These are phyloP conservation scores for Dictyostelium citrinum DNA, from an alignment of 78 protist species.

Conservation along the genomic window DNA sequence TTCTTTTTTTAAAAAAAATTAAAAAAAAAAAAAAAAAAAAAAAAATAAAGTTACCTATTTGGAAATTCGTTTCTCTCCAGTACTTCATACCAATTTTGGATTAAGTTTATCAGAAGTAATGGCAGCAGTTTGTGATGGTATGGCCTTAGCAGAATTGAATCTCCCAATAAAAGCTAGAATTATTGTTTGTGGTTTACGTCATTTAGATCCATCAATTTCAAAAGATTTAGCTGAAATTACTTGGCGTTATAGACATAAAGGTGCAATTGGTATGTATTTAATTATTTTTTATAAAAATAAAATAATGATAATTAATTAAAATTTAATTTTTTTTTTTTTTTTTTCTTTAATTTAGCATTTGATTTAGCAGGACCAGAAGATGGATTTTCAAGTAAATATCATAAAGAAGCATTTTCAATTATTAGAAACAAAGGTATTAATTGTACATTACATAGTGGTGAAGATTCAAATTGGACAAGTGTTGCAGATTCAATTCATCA, in stretches of 20 bases:
- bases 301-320: too few relatives aligned
- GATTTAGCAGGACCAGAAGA: conserved; percentile 92
- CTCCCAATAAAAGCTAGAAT: conserved; percentile 71
- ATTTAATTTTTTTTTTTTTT: neutral
- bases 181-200: conserved; percentile 90
- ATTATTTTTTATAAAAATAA: too few relatives aligned
- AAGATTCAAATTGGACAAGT: conserved; percentile 77
- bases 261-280: conserved; percentile 40
- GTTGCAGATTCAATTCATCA: conserved; percentile 82
- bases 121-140: conserved; percentile 86
- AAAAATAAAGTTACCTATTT: conserved; percentile 47
- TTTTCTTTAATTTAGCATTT: conserved; percentile 44
- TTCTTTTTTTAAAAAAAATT: too few relatives aligned
- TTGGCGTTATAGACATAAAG: conserved; percentile 80
- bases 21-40: too few relatives aligned
- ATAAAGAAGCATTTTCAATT: conserved; percentile 78
- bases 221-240: conserved; percentile 82
- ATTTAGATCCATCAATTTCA: conserved; percentile 24
- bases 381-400: conserved; percentile 67
- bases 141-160: conserved; percentile 52
- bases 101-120: conserved; percentile 74
- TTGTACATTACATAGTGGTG: conserved; percentile 88
- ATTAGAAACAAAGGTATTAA: conserved; percentile 49
- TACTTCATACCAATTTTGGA: conserved; percentile 81
- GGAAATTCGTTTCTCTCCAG: conserved; percentile 90